Evolutionary conservation across 208 protist genomes (phyloP), one percentile per base, ranked within the genome.

Genomic region (Zelonia costaricensis): DNA sequence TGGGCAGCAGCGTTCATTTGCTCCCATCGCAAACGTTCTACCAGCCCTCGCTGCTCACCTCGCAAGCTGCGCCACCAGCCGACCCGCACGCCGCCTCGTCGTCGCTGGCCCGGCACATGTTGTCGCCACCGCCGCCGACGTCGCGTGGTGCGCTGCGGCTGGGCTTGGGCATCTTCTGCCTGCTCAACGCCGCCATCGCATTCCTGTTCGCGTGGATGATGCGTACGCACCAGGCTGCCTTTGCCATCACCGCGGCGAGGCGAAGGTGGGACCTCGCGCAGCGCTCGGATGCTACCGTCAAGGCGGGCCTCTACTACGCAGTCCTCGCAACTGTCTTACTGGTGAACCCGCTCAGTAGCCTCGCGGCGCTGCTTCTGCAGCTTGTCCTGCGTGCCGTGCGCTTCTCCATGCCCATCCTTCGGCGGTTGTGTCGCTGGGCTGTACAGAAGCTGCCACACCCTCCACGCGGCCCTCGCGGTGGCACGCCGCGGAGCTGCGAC

Each of bases 201-300:
- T 73, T 84, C 18, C 56, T 80, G 16, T 84, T 84, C 52, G 56
- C 74, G 22, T 80, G 69, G 74, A 80, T 84, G 74, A 65, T 80
- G 62, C 16, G 10, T 22, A 62, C 31, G 0, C 38, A 52, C 6
- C 72, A 78, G 30, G 27, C 59, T 8, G 43, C 69, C 20, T 80
- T 84, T 55, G 49, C 67, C n/a, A 15, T 84, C 12, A 49, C 33
- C 10, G 67, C 51, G 7, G 38, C 13, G 27, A 36, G 20, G 22
- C 69, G 57, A 15, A 10, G 36, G 0, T 84, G 78, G 78, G 28
- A 69, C 10, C 54, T 64, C 0, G 3, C 22, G 13, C 61, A 54
- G 36, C 68, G 64, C 13, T 63, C 59, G 16, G 28, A n/a, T 2
- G 60, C 65, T 2, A 55, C 49, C 23, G 47, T 25, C 27, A 31